Percentiles rank a stretch among this genome's conserved stretches.
phyloP scores from a whole-genome alignment of 73 alveolate species.

The Paramecium sexaurelia region DNA sequence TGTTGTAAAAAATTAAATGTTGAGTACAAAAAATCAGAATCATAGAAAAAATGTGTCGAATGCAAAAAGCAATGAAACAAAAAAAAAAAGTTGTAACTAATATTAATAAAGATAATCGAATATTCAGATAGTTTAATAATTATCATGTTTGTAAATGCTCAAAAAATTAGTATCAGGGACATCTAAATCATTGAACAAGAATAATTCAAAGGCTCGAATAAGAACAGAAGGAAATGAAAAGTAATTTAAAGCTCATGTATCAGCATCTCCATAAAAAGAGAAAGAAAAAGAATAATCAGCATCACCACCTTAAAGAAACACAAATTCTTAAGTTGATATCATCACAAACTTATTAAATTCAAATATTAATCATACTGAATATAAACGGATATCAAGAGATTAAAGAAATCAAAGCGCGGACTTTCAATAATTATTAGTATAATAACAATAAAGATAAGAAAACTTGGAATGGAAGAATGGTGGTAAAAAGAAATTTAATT shows the following conservation, averaged over 20 bases:
- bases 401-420: constrained; percentile 43
- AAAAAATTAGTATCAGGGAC: neutral
- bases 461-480: neutral
- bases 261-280: neutral
- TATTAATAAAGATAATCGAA: neutral
- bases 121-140: neutral
- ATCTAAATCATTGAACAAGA: neutral
- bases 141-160: constrained; percentile 6
- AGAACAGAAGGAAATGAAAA: constrained; percentile 18
- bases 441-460: neutral
- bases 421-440: neutral
- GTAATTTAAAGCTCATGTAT: neutral
- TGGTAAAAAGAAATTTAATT: neutral
- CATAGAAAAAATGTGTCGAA: neutral
- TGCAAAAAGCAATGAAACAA: neutral
- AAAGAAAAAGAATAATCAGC: neutral
- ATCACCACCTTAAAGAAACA: neutral
- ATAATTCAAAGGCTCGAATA: neutral
- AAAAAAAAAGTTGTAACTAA: neutral
- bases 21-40: neutral
- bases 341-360: neutral
- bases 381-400: constrained; percentile 12
- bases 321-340: neutral
- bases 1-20: neutral
- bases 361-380: neutral